Evolutionary conservation across 208 protist genomes (phyloP), one percentile per base, ranked within the genome.

Genomic region (Acanthamoeba quina): DNA sequence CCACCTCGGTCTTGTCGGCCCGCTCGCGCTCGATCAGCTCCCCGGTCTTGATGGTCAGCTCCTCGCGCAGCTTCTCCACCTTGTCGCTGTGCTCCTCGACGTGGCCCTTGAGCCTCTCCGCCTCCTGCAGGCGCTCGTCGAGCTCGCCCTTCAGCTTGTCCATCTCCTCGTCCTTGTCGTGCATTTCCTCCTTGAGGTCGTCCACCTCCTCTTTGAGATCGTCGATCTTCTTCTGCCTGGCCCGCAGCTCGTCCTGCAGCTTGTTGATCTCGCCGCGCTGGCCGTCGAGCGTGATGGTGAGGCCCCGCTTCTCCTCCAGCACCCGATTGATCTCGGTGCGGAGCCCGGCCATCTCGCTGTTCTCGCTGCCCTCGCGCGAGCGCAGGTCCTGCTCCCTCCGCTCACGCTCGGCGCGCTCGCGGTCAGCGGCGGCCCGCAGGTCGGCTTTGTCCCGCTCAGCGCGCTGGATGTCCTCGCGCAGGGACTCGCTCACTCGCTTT

Each of bases 81-180:
- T 68, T 68, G 31, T 44, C 85, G 64, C 85, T 91, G 85, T 76
- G 56, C 60, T 91, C 85, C 34, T 91, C 62, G 47, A 91, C 62
- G 85, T 68, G 64, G 29, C 26, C 19, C 64, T 72, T 91, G 34
- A 91, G 85, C 29, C 44, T 17, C n/a, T 76, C 58, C 19, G 19
- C 44, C 29, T 91, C 85, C 34, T 7, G 62, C 47, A 11, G n/a
- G n/a, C 56, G 85, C 44, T 76, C 64, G 5, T 76, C 85, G 62
- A 76, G 56, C 13, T 91, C 85, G 10, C 24, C 2, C 47, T 52
- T 74, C 6, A 91, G 58, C 60, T 72, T 91, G 60, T 76, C 62
- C 6, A 76, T 44, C 34, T 91, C 85, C 60, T 91, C 85, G 34
- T 68, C 64, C 34, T 76, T 68, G 41, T 76, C 64, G 37, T 24